Percentiles rank a stretch among this genome's conserved stretches.
phyloP scores from a whole-genome alignment of 2,329 filamentous ascomycete genomes.

The Metarhizium robertsii region DNA sequence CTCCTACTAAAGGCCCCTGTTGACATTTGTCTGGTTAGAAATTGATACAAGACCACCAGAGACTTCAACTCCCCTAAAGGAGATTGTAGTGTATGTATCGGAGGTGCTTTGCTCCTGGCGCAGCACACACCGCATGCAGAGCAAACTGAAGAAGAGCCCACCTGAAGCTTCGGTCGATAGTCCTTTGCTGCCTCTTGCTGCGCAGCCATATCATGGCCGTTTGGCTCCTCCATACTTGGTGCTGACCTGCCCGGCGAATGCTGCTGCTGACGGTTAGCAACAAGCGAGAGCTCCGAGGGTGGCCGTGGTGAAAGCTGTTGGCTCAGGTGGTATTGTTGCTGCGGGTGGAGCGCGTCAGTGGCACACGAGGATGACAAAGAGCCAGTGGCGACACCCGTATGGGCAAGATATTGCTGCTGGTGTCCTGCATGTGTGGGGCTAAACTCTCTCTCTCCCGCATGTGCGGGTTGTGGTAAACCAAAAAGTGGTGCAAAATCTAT shows the following conservation, averaged over 20 bases:
- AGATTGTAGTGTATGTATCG: not conserved
- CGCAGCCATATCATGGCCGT: slow-evolving; percentile 38
- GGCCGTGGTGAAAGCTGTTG: slow-evolving; percentile 3
- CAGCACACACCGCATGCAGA: not conserved
- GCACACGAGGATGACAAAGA: slow-evolving; percentile 6
- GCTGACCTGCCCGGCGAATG: slow-evolving; percentile 9
- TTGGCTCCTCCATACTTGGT: slow-evolving; percentile 24
- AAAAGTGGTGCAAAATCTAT: slow-evolving; percentile 18
- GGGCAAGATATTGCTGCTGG: slow-evolving; percentile 6
- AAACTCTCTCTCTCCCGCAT: slow-evolving; percentile 5
- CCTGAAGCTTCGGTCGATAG: slow-evolving; percentile 48
- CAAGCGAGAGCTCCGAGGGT: slow-evolving; percentile 4
- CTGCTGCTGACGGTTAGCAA: slow-evolving; percentile 7
- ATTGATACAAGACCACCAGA: not conserved
- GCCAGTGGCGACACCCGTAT: slow-evolving; percentile 2
- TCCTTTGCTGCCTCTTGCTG: slow-evolving; percentile 52
- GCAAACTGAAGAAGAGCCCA: slow-evolving; percentile 21
- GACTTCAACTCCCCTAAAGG: not conserved
- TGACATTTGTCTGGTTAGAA: not conserved
- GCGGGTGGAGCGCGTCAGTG: slow-evolving; percentile 6
- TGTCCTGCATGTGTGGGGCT: slow-evolving; percentile 6
- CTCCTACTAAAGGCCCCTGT: slow-evolving; percentile 76
- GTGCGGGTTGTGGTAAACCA: slow-evolving; percentile 9
- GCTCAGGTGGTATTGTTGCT: slow-evolving; percentile 5
- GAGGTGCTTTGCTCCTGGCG: not conserved